Percentiles rank a stretch among this genome's conserved stretches.
Evolutionary conservation across 108 stramenopile genomes (phyloP).

Genomic region (Asterionellopsis glacialis): DNA sequence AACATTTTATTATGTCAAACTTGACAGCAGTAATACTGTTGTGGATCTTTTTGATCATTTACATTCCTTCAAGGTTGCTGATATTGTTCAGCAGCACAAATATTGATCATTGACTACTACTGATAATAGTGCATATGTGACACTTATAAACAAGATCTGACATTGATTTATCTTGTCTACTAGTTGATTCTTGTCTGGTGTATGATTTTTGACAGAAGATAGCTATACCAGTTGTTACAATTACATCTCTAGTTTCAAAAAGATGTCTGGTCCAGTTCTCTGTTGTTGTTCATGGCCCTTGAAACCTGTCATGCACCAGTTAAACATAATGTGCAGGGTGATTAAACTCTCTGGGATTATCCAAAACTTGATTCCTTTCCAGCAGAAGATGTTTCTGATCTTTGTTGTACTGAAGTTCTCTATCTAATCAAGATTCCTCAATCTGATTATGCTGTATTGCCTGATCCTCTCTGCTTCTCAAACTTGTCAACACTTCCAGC

Average conservation of each 20-base stretch:
- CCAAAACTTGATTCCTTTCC: background rate
- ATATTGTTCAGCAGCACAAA: background rate
- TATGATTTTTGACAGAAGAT: background rate
- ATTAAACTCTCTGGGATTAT: background rate
- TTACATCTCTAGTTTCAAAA: background rate
- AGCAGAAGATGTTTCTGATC: slow-evolving; percentile 3
- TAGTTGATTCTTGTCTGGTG: background rate
- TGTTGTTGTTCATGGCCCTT: slow-evolving; percentile 1
- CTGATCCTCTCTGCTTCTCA: background rate
- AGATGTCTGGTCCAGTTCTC: background rate
- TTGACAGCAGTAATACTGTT: background rate
- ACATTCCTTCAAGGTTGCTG: background rate
- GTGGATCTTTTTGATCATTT: background rate
- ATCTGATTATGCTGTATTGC: background rate
- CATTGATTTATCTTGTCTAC: background rate
- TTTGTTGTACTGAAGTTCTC: slow-evolving; percentile 1
- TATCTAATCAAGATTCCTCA: background rate
- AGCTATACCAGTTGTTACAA: background rate
- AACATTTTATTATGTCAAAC: background rate
- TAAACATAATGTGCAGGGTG: slow-evolving; percentile 1
- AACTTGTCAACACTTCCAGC: background rate
- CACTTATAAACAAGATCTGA: background rate
- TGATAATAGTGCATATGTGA: background rate
- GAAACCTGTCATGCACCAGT: slow-evolving; percentile 4
- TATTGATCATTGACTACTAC: background rate